These are phyloP conservation scores for Auriscalpium microsporum DNA, from an alignment of 768 basidiomycete species.

Conservation along the genomic window DNA sequence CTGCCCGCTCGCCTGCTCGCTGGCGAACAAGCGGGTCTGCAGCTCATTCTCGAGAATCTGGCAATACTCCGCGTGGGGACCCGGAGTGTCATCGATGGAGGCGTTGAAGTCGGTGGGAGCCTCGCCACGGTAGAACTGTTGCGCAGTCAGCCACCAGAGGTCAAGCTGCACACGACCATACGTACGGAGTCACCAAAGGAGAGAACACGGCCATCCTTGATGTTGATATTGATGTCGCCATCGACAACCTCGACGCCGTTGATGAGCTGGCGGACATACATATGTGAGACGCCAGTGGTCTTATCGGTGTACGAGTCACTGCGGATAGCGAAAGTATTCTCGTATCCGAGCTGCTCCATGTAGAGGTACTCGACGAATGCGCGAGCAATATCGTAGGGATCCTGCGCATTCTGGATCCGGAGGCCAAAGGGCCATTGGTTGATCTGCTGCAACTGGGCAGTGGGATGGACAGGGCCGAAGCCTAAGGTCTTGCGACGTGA, in stretches of 20 bases:
- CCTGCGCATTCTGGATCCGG: conserved; percentile 18
- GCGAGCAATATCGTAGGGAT: conserved; percentile 55
- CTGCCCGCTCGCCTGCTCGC: conserved; percentile 7
- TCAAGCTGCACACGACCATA: conserved; percentile 7
- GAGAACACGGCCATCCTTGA: conserved; percentile 74
- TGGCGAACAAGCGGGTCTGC: conserved; percentile 16
- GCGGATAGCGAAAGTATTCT: conserved; percentile 49
- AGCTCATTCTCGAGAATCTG: conserved; percentile 32
- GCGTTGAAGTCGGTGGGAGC: conserved; percentile 31
- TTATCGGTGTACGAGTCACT: conserved; percentile 83
- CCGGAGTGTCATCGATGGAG: conserved; percentile 12
- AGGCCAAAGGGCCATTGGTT: conserved; percentile 27
- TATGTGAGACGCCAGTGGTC: conserved; percentile 79
- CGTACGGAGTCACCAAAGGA: conserved; percentile 84
- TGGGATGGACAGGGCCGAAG: conserved; percentile 75
- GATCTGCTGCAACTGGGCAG: conserved; percentile 55
- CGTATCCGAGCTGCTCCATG: conserved; percentile 27
- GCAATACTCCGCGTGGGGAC: conserved; percentile 49
- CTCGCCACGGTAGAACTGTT: conserved; percentile 69
- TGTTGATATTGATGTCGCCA: conserved; percentile 89
- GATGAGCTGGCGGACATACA: conserved; percentile 79
- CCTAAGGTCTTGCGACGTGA: conserved; percentile 75
- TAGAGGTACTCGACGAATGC: conserved; percentile 50
- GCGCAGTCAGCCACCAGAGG: background rate
- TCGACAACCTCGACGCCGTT: conserved; percentile 85